Percentiles rank a stretch among this genome's conserved stretches.
These are phyloP conservation scores for Chalciporus pseudorubinellus DNA, from an alignment of 768 basidiomycete species.

Conservation along the genomic window DNA sequence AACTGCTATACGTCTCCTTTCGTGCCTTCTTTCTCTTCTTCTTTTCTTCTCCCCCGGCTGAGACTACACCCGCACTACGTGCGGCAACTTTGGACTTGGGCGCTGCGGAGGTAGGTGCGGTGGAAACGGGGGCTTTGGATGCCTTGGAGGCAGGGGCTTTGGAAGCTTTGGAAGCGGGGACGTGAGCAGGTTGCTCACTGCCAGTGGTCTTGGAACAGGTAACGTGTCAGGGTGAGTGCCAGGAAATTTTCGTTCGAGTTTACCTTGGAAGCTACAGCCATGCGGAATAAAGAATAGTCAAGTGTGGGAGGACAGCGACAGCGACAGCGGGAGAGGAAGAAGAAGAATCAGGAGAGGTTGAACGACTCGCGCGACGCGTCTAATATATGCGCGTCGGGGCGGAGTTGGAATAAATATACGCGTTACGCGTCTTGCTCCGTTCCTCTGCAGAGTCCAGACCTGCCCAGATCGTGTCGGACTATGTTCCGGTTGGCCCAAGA, in stretches of 20 bases:
- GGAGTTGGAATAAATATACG: background rate
- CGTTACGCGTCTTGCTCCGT: background rate
- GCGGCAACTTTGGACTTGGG: slow-evolving; percentile 21
- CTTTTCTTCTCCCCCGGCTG: slow-evolving; percentile 36
- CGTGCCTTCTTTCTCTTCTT: slow-evolving; percentile 57
- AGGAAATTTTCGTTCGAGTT: background rate
- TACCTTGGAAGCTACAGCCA: slow-evolving; percentile 2
- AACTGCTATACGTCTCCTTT: slow-evolving; percentile 61
- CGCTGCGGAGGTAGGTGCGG: slow-evolving; percentile 28
- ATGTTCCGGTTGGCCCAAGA: background rate
- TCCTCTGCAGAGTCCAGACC: background rate
- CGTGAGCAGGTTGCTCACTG: background rate
- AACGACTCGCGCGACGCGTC: background rate
- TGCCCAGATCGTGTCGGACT: too few relatives aligned
- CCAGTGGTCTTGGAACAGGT: background rate
- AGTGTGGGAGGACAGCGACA: background rate
- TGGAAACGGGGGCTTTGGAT: slow-evolving; percentile 50
- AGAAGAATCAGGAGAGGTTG: background rate
- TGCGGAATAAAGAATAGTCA: background rate
- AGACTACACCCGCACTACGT: slow-evolving; percentile 30
- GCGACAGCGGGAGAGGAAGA: too few relatives aligned
- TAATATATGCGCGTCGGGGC: background rate
- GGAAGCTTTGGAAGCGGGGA: slow-evolving; percentile 33
- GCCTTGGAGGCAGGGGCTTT: slow-evolving; percentile 44
- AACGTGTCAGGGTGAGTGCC: background rate